These are phyloP conservation scores for Ophiostoma piceae DNA, from an alignment of 2,329 filamentous ascomycete species.

Conservation along the genomic window DNA sequence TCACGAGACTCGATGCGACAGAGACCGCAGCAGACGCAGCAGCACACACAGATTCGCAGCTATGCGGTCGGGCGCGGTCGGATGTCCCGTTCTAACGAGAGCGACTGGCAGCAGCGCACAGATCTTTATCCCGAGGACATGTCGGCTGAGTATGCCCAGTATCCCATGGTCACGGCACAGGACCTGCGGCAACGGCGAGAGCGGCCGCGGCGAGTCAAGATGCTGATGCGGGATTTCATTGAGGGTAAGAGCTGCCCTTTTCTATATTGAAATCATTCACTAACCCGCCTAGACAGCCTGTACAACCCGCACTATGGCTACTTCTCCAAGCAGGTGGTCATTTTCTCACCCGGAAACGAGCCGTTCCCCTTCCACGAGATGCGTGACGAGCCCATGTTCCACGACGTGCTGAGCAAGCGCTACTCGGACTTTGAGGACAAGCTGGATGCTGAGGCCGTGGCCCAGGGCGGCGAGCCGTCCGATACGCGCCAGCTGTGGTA, in stretches of 20 bases:
- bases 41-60: slow-evolving; percentile 25
- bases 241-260: slow-evolving; percentile 59
- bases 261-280: neutral
- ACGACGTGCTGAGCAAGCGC: slow-evolving; percentile 65
- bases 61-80: slow-evolving; percentile 26
- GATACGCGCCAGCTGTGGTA: slow-evolving; percentile 92
- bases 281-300: slow-evolving; percentile 61
- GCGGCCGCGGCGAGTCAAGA: slow-evolving; percentile 83
- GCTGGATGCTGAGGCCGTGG: slow-evolving; percentile 62
- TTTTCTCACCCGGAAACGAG: slow-evolving; percentile 85
- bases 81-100: slow-evolving; percentile 47
- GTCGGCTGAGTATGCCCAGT: slow-evolving; percentile 71
- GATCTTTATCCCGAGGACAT: slow-evolving; percentile 71
- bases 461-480: slow-evolving; percentile 53
- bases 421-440: slow-evolving; percentile 88
- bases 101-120: slow-evolving; percentile 79
- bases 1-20: slow-evolving; percentile 19
- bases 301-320: slow-evolving; percentile 96
- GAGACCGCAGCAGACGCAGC: slow-evolving; percentile 32
- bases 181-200: slow-evolving; percentile 67
- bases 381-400: slow-evolving; percentile 80
- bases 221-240: slow-evolving; percentile 96
- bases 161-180: slow-evolving; percentile 78
- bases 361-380: slow-evolving; percentile 83
- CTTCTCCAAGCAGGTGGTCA: slow-evolving; percentile 93